Evolutionary conservation across 495 filamentous ascomycete genomes (phyloP).

Genomic region (Durotheca rogersii): DNA sequence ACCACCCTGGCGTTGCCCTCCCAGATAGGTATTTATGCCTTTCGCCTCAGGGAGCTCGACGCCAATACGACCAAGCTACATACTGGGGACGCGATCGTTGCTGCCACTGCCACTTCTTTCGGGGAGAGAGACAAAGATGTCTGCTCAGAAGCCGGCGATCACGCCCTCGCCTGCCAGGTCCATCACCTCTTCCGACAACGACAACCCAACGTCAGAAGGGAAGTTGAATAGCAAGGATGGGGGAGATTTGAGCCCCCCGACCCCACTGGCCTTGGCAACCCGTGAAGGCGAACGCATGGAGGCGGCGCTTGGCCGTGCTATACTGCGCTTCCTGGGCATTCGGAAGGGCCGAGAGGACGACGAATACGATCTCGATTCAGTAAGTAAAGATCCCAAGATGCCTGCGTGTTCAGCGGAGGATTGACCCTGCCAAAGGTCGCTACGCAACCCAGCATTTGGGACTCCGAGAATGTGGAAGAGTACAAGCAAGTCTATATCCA

Average conservation of each 20-base stretch:
- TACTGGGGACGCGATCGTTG: conserved; percentile 2
- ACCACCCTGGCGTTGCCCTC: too few species aligned
- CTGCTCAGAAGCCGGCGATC: conserved; percentile 14
- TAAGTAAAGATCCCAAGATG: conserved; percentile 6
- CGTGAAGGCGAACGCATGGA: conserved; percentile 24
- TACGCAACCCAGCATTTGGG: conserved; percentile 35
- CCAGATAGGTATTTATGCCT: too few species aligned
- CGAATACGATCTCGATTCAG: conserved; percentile 28
- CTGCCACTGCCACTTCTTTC: background rate
- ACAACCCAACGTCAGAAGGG: conserved; percentile 8
- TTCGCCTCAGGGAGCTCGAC: background rate
- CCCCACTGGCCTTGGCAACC: conserved; percentile 14
- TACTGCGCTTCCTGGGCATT: conserved; percentile 30
- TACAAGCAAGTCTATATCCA: conserved; percentile 35
- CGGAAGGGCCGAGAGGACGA: conserved; percentile 27
- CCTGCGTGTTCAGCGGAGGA: background rate
- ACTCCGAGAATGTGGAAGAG: conserved; percentile 32
- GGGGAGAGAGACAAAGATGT: conserved; percentile 16
- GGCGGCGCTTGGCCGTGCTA: conserved; percentile 22
- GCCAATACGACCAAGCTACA: background rate
- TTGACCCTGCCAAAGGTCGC: conserved; percentile 26
- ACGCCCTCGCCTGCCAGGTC: conserved; percentile 3
- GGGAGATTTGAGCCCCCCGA: conserved; percentile 1
- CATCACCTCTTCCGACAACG: conserved; percentile 16
- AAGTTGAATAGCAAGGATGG: conserved; percentile 7